Evolutionary conservation across 352 stramenopile genomes (phyloP), one percentile per base, ranked within the genome.

Genomic region (Pythium catenulatum): DNA sequence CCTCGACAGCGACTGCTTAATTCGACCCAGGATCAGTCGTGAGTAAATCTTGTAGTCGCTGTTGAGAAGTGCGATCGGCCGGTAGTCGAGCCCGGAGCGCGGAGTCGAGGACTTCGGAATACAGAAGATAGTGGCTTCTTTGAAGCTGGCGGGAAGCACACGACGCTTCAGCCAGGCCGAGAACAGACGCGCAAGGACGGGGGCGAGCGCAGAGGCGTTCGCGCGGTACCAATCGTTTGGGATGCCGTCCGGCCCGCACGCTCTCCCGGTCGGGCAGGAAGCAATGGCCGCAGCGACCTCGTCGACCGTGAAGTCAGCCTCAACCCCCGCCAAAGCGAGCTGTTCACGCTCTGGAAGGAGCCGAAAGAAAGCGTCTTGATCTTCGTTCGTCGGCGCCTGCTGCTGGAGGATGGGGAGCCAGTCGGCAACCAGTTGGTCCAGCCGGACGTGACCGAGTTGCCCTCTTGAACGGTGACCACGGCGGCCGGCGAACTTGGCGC

Each of bases 11-110:
- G 17, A n/a, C 0, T n/a, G 3, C 0, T 46, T 43, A 4, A 83
- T 27, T 3, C 75, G 59, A 23, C 43, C n/a, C 0, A 75, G 15
- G 0, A 83, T 32, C 4, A 83, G 41, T 13, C 75, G 75, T 5
- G 75, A 27, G 48, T 68, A 63, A 7, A 83, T 65, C 61, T 83
- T 83, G 75, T 83, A 83, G 36, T 76, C 75, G 25, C 59, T 68
- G 21, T 83, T 76, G 0, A 76, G 75, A 30, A 68, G 30, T 27
- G 75, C 45, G 25, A 68, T 83, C 3, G 45, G 75, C 1, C 75
- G 75, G 52, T 36, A 68, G 34, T 83, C 75, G 17, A 83, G 37
- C 3, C 75, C 75, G 6, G 46, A 39, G 19, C 23, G 9, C 23
- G 69, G 69, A 11, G 41, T 54, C 2, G 43, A 30, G 3, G 36